Conservation (phyloP, 176 grass and related monocot species). For the Urochloa ruziziensis region DNA sequence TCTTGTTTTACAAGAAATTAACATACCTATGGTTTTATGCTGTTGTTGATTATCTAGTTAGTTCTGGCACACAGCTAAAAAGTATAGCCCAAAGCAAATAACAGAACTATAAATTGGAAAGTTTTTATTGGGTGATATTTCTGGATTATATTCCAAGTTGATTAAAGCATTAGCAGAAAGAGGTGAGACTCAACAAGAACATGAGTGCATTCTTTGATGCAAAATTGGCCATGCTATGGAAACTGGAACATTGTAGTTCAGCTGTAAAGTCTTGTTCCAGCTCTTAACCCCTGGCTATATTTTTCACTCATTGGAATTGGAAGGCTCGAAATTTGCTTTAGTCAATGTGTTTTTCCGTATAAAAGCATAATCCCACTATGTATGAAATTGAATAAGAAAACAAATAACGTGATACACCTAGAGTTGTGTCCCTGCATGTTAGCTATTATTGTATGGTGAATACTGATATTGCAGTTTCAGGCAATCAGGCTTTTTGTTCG, state of each 20-base stretch:
- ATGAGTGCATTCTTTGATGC: not conserved
- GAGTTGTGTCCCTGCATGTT: not conserved
- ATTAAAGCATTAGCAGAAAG: not conserved
- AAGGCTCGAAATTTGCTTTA: constrained; percentile 5
- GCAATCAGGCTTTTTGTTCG: too few species aligned
- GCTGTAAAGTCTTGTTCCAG: constrained; percentile 3
- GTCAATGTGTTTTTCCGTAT: not conserved
- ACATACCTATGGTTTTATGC: not conserved
- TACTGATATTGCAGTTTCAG: constrained; percentile 17
- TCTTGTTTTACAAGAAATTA: not conserved
- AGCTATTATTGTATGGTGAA: constrained; percentile 8
- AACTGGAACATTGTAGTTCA: not conserved
- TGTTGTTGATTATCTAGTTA: not conserved
- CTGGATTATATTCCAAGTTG: not conserved
- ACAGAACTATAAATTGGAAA: not conserved
- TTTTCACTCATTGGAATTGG: not conserved
- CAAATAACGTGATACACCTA: not conserved
- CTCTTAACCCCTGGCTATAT: constrained; percentile 9
- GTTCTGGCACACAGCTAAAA: not conserved
- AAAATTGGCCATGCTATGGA: not conserved
- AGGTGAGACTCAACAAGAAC: not conserved
- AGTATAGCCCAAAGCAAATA: constrained; percentile 13
- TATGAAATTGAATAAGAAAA: constrained; percentile 12
- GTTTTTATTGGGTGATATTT: not conserved
- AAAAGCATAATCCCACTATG: not conserved